phyloP scores from a whole-genome alignment of 192 early-diverging fungal species.

The Piromyces finnis region DNA sequence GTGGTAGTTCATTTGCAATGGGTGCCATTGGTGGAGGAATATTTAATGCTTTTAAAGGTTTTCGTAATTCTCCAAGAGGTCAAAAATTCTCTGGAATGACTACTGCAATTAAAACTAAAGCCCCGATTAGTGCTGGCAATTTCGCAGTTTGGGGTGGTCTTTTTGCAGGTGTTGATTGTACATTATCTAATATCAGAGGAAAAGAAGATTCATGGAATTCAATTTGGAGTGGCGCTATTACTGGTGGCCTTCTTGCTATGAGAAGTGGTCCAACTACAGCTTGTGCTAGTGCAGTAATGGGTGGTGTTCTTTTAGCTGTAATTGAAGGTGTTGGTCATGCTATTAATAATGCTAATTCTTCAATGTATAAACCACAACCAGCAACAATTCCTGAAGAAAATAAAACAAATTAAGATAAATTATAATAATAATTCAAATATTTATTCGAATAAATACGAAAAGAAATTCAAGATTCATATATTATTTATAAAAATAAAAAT shows the following conservation, averaged over 20 bases:
- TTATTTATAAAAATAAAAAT: no score
- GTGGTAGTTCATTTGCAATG: conserved; percentile 82
- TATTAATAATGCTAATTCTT: not conserved
- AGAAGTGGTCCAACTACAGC: conserved; percentile 69
- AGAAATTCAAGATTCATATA: no score
- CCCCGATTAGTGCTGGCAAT: conserved; percentile 40
- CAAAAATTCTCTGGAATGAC: not conserved
- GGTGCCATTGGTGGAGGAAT: conserved; percentile 89
- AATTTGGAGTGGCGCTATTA: conserved; percentile 81
- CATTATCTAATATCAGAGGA: conserved; percentile 75
- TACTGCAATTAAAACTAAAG: not conserved
- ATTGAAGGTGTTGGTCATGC: conserved; percentile 76
- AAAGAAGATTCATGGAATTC: conserved; percentile 99
- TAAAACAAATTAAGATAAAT: not conserved
- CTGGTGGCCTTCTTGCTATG: conserved; percentile 85
- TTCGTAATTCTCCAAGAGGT: conserved; percentile 77
- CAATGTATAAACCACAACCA: not conserved
- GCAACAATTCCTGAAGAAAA: not conserved
- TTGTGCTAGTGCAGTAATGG: conserved; percentile 70
- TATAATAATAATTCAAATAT: no score
- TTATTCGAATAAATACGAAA: no score
- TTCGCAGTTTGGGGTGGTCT: conserved; percentile 99
- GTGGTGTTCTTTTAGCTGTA: conserved; percentile 77
- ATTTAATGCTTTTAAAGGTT: conserved; percentile 96
- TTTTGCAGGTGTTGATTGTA: conserved; percentile 95